phyloP scores from a whole-genome alignment of 139 green algal species.

The Picochlorum sp. region DNA sequence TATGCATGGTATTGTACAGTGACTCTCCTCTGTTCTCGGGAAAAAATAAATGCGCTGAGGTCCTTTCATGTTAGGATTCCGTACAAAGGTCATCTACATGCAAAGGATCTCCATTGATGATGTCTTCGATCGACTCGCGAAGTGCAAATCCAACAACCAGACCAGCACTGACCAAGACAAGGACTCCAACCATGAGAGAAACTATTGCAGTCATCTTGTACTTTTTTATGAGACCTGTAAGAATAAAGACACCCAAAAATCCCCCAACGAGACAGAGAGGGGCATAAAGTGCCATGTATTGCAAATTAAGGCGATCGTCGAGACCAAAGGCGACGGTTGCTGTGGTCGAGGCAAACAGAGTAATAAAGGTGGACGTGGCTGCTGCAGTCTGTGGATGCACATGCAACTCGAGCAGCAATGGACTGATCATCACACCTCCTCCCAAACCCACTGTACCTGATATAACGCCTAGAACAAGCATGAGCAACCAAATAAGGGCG shows the following conservation, averaged over 20 bases:
- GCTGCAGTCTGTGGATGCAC: conserved; percentile 3
- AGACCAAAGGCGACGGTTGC: conserved; percentile 8
- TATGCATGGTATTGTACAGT: neutral
- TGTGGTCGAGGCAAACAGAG: conserved; percentile 6
- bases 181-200: neutral
- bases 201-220: neutral
- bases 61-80: neutral
- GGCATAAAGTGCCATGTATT: conserved; percentile 11
- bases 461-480: conserved; percentile 3
- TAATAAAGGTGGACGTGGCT: conserved; percentile 10
- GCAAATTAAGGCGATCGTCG: conserved; percentile 5
- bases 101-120: conserved; percentile 3
- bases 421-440: conserved; percentile 9
- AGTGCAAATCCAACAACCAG: conserved; percentile 4
- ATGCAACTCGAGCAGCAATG: conserved; percentile 3
- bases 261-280: conserved; percentile 3
- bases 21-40: neutral
- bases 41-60: neutral
- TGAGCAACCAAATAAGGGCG: neutral
- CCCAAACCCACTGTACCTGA: conserved; percentile 8
- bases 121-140: conserved; percentile 2
- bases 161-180: conserved; percentile 7
- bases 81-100: neutral
- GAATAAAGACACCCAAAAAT: conserved; percentile 6
- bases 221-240: conserved; percentile 4